Base-by-base conservation (phyloP, 805 yeast genomes). In the Ogataea paraovalis region DNA sequence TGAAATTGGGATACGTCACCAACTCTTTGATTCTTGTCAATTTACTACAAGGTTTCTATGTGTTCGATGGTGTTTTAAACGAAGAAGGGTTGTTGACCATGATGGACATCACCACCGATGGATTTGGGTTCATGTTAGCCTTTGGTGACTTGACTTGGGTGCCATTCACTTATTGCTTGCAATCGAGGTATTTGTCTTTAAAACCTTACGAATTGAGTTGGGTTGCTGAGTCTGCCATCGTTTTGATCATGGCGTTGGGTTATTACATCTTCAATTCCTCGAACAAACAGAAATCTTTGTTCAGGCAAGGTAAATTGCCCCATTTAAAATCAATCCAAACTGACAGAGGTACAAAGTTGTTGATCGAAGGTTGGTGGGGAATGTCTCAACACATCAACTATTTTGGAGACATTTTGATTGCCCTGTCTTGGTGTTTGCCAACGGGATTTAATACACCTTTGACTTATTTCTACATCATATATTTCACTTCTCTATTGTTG, bases 361-460 rank as follows among this genome's bases (percentile, higher is more conserved):
- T 94, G 40, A 78, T 82, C 46, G 94, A 89, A 59, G 97, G 98
- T 2, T 94, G 98, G 99, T 94, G 99, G 99, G 86, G 85, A 2
- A 65, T 74, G 18, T 82, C 96, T 6, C 96, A 96, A 56, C 99
- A 94, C 65, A 89, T 88, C 62, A 94, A 94, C 64, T 94, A 94
- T 67, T 76, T 91, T 49, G 99, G 99, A 39, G 99, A 94, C 70
- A 89, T 97, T 91, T 64, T 94, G 38, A 83, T 90, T 60, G 88
- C 97, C 0, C 74, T 87, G 72, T 81, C 95, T 40, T 92, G 96
- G 96, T 89, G 97, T 66, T 72, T 94, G 53, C 84, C 96, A 9
- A 88, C 97, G 2, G 96, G 96, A 10, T 78, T 83, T 56, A 73
- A 72, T 50, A 84, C 96, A 0, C 85, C 88, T 4, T 71, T 92